Evolutionary conservation across 345 rosid species (phyloP), one percentile per base, ranked within the genome.

Genomic region (Populus euphratica): DNA sequence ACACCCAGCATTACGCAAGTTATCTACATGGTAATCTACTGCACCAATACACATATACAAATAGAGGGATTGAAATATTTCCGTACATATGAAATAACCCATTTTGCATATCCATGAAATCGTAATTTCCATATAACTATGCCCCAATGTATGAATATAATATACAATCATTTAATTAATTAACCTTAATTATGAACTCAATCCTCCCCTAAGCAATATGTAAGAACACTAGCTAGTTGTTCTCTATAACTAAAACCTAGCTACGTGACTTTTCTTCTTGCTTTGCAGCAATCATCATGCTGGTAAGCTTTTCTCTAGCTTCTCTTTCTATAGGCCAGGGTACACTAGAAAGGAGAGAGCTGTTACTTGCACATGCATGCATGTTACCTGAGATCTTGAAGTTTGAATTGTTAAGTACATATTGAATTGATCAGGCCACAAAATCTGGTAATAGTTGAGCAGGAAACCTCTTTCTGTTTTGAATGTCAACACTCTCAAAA

Each of bases 391-490:
- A 56, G 63, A n/a, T 56, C 5, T 56, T 56, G 63, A 56, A n/a
- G 11, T 56, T 3, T n/a, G 63, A n/a, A 56, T 0, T 43, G 63
- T 56, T 36, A 29, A 67, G 44, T 31, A 14, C 70, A 67, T 25
- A 47, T 49, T 9, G 8, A 5, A 18, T 8, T 25, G 33, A 52
- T 88, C 86, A 90, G 25, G 87, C 64, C 76, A 88, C 88, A 23
- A 86, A 90, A 80, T 88, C 91, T 36, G 88, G 91, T 82, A 88
- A 78, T 74, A 90, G 52, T 41, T 83, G 90, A 3, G 87, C 89
- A 23, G 87, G 87, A 73, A 90, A 90, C 83, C 86, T 81, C 80
- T 86, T 89, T 78, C 90, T 83, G 79, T 77, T 87, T 49, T 86
- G 87, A 50, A 82, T 82, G 65, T 85, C 85, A 18, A 87, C 79